These are phyloP conservation scores for Calendula officinalis DNA, from an alignment of 129 eudicot species.

Conservation along the genomic window DNA sequence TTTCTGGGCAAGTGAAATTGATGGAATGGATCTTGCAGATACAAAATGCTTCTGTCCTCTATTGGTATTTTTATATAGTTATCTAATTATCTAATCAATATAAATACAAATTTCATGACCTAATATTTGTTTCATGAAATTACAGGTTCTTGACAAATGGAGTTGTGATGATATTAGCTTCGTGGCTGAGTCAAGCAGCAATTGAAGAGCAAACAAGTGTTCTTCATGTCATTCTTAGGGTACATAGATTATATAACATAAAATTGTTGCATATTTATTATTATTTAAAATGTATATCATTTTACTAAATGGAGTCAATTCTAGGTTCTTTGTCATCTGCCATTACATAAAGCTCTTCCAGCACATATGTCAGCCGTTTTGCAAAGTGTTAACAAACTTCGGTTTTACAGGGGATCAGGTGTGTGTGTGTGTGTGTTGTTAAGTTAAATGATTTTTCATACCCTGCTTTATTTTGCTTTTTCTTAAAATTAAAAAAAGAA, in stretches of 20 bases:
- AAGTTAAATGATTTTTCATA: background rate
- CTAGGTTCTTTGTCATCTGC: constrained; percentile 83
- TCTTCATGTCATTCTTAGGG: constrained; percentile 73
- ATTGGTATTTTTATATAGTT: constrained; percentile 49
- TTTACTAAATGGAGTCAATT: constrained; percentile 20
- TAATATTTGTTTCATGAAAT: constrained; percentile 9
- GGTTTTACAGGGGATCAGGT: constrained; percentile 85
- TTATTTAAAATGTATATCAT: constrained; percentile 4
- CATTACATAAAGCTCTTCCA: constrained; percentile 75
- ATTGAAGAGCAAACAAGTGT: constrained; percentile 88
- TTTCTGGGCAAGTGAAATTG: constrained; percentile 84
- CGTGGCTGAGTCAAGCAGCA: constrained; percentile 93
- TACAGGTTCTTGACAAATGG: constrained; percentile 84
- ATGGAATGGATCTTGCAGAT: constrained; percentile 89
- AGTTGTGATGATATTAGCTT: constrained; percentile 87
- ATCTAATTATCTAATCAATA: background rate
- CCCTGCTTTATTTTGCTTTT: background rate
- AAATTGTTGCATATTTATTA: constrained; percentile 14
- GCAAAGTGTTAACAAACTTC: constrained; percentile 82
- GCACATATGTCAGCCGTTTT: constrained; percentile 92
- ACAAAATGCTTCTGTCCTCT: constrained; percentile 55
- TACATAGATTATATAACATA: constrained; percentile 8
- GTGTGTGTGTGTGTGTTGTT: constrained; percentile 53
- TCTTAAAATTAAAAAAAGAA: too few species aligned
- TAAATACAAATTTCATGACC: background rate